These are phyloP conservation scores for Plasmodium falciparum DNA, from an alignment of 169 alveolate genomes.

Conservation along the genomic window DNA sequence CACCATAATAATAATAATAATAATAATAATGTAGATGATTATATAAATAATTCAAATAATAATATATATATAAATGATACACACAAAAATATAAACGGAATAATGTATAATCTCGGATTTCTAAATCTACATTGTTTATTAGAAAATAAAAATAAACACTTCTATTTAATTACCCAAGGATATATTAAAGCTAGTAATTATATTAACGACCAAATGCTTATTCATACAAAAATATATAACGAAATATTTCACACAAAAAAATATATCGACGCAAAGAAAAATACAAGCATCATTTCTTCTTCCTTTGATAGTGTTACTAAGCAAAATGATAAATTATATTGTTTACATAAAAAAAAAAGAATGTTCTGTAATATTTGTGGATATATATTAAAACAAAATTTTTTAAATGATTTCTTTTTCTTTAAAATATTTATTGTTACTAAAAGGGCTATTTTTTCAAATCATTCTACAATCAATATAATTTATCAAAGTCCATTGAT, in stretches of 20 bases:
- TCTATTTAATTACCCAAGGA: conserved; percentile 68
- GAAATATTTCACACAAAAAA: conserved; percentile 63
- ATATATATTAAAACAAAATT: conserved; percentile 33
- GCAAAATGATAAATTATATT: background rate
- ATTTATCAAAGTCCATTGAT: conserved; percentile 71
- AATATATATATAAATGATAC: background rate
- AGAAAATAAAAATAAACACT: conserved; percentile 50
- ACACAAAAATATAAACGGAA: background rate
- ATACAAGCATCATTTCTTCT: background rate
- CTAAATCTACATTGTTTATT: conserved; percentile 55
- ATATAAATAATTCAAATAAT: background rate
- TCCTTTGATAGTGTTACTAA: background rate
- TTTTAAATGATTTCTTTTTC: conserved; percentile 39
- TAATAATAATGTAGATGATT: background rate
- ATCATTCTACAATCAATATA: conserved; percentile 34
- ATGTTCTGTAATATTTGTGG: conserved; percentile 41
- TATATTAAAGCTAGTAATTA: conserved; percentile 63
- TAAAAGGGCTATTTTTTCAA: conserved; percentile 38
- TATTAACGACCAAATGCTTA: conserved; percentile 38
- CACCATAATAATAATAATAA: background rate
- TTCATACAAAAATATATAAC: conserved; percentile 65
- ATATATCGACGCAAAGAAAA: conserved; percentile 4
- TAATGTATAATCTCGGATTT: conserved; percentile 23
- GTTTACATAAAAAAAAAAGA: conserved; percentile 37
- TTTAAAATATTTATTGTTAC: conserved; percentile 49